A percentile compares a stretch with the other conserved stretches of the same genome.
phyloP scores from a whole-genome alignment of 1,284 basidiomycete species.

The Rhodotorula sp. region DNA sequence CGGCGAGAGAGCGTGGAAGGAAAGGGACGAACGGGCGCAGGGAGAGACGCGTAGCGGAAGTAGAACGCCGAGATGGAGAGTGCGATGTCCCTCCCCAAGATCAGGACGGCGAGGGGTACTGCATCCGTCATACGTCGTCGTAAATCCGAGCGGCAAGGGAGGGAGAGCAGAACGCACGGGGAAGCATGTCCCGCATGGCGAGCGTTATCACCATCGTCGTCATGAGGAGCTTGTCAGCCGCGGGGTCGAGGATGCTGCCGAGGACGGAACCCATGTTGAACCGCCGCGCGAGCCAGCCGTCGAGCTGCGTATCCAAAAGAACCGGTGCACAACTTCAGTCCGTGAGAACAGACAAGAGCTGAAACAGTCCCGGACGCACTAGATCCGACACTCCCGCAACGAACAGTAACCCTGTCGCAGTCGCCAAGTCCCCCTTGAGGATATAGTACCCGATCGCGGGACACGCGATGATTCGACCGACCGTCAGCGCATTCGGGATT shows the following conservation, averaged over 20 bases:
- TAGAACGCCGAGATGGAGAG: conserved; percentile 89
- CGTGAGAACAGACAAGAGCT: no score
- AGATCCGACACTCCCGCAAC: conserved; percentile 88
- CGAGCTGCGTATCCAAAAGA: no score
- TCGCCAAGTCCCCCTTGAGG: conserved; percentile 71
- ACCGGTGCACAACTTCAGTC: no score
- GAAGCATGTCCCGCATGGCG: conserved; percentile 75
- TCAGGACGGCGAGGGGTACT: conserved; percentile 81
- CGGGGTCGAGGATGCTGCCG: conserved; percentile 92
- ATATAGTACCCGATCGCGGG: conserved; percentile 91
- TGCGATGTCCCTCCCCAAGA: conserved; percentile 84
- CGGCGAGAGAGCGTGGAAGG: background rate
- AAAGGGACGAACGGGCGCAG: conserved; percentile 66
- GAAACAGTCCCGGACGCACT: no score
- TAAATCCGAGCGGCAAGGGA: background rate
- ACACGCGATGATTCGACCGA: conserved; percentile 80
- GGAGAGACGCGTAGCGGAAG: conserved; percentile 85
- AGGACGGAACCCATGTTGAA: conserved; percentile 84
- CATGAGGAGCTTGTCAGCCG: conserved; percentile 94
- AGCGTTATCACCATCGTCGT: conserved; percentile 88
- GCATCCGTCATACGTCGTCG: background rate
- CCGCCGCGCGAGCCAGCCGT: conserved; percentile 83
- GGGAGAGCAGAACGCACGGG: conserved; percentile 56
- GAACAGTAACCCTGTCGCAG: conserved; percentile 76
- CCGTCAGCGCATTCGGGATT: conserved; percentile 83